Conservation (phyloP, 1,139 yeast species). For the Magnusiomyces ingens region DNA sequence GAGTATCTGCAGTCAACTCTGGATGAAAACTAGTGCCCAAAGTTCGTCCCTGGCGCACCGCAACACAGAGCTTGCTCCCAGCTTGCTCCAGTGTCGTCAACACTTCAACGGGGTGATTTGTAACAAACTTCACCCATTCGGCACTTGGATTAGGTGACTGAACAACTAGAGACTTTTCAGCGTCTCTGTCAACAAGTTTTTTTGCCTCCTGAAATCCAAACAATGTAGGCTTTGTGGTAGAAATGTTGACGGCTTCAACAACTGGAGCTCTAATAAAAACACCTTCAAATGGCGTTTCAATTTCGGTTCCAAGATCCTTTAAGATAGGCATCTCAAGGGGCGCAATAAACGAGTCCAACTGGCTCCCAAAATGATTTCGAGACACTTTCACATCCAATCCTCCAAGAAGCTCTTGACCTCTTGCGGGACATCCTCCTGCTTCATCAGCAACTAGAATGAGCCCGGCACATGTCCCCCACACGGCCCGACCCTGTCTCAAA, state of each 20-base stretch:
- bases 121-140: constrained; percentile 4
- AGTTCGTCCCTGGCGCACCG: constrained; percentile 61
- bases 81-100: constrained; percentile 23
- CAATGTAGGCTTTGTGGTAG: background rate
- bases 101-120: constrained; percentile 22
- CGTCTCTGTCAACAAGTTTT: constrained; percentile 14
- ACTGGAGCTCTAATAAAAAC: constrained; percentile 79
- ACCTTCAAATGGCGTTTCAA: constrained; percentile 40
- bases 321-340: constrained; percentile 46
- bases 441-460: constrained; percentile 58
- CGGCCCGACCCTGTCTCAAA: constrained; percentile 38
- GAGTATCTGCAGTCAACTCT: constrained; percentile 52
- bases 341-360: constrained; percentile 57
- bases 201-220: constrained; percentile 2
- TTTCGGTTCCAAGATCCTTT: constrained; percentile 31
- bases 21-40: constrained; percentile 82
- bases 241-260: constrained; percentile 38
- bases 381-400: constrained; percentile 59
- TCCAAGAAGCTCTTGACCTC: constrained; percentile 55
- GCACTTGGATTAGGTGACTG: constrained; percentile 14
- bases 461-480: constrained; percentile 91
- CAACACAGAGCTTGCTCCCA: constrained; percentile 42
- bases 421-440: constrained; percentile 42
- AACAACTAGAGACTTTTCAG: constrained; percentile 7
- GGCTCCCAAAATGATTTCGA: constrained; percentile 77